These are phyloP conservation scores for Hymenoscyphus infarciens DNA, from an alignment of 2,329 filamentous ascomycete species.

Conservation along the genomic window DNA sequence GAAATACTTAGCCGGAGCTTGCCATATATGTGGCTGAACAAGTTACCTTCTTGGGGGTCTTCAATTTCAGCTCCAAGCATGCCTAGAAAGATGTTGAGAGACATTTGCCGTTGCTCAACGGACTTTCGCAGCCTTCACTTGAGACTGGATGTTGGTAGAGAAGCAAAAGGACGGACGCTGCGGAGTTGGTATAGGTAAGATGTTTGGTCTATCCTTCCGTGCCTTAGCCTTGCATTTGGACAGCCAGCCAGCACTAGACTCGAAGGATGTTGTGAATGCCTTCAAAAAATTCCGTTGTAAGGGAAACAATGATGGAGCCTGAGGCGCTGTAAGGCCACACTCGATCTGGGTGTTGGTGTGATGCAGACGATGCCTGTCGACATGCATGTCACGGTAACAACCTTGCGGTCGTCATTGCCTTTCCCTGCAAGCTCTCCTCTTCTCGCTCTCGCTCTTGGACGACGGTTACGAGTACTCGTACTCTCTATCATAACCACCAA, in stretches of 20 bases:
- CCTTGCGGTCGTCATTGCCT: slow-evolving; percentile 2
- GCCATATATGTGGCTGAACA: neutral
- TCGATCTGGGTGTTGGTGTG: neutral
- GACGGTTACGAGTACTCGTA: neutral
- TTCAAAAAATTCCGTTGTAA: neutral
- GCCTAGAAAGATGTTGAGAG: slow-evolving; percentile 38
- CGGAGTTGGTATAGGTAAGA: too few species aligned
- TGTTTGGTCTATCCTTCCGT: neutral
- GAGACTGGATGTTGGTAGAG: neutral
- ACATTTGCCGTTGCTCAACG: slow-evolving; percentile 21
- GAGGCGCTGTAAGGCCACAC: neutral
- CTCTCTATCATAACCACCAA: neutral
- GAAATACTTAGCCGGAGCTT: slow-evolving; percentile 15
- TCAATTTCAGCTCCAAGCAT: slow-evolving; percentile 48
- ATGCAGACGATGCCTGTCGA: neutral
- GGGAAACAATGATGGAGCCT: neutral
- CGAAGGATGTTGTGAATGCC: neutral
- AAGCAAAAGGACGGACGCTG: neutral
- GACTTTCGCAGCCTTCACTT: neutral
- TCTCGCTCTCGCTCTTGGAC: neutral
- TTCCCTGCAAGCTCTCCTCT: neutral
- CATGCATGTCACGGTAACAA: neutral
- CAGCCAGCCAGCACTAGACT: neutral
- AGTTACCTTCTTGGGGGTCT: slow-evolving; percentile 58
- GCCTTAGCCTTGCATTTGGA: neutral